Evolutionary conservation across 306 rosid species (phyloP).

Genomic region (Gynostemma pentaphyllum): DNA sequence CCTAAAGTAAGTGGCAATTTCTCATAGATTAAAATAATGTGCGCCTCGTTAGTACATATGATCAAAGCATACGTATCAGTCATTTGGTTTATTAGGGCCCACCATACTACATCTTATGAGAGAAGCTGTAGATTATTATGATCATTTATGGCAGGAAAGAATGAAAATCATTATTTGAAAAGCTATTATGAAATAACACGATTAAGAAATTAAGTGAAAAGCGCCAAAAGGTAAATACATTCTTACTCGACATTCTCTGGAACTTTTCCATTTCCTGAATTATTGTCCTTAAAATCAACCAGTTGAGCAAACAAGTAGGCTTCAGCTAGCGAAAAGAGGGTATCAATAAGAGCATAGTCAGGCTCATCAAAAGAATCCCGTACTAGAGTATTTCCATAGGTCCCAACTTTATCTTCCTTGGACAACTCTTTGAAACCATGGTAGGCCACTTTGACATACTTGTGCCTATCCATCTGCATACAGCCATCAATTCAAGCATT

Average conservation of each 20-base stretch:
- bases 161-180: neutral
- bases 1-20: too few species aligned
- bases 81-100: neutral
- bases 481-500: constrained; percentile 11
- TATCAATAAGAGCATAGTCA: constrained; percentile 85
- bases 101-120: neutral
- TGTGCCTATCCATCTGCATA: constrained; percentile 96
- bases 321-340: constrained; percentile 92
- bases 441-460: constrained; percentile 95
- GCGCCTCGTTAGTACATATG: neutral
- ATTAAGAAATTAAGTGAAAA: neutral
- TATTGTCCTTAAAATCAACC: constrained; percentile 64
- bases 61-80: neutral
- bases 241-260: constrained; percentile 60
- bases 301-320: constrained; percentile 95
- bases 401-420: constrained; percentile 84
- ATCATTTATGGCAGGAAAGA: neutral
- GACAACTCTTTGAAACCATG: constrained; percentile 90
- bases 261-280: constrained; percentile 47
- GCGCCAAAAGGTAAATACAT: constrained; percentile 5
- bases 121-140: neutral
- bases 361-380: constrained; percentile 95
- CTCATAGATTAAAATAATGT: neutral
- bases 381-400: constrained; percentile 75
- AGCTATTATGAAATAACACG: too few species aligned